These are phyloP conservation scores for Yarrowia sp. DNA, from an alignment of 805 yeast species.

Conservation along the genomic window DNA sequence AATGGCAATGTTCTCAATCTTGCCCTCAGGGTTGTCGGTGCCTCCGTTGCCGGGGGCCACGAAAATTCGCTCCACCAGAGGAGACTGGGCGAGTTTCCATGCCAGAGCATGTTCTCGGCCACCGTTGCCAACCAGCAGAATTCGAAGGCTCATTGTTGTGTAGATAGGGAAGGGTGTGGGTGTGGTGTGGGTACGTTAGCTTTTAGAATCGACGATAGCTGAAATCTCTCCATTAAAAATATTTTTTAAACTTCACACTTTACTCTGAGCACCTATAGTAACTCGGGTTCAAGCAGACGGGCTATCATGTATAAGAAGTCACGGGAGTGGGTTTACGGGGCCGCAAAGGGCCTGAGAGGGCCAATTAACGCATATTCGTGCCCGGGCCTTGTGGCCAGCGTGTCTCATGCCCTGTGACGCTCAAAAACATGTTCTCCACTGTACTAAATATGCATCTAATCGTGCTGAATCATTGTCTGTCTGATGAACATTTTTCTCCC, in stretches of 20 bases:
- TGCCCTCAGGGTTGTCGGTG: constrained; percentile 60
- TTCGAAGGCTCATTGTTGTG: constrained; percentile 54
- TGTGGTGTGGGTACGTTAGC: constrained; percentile 5
- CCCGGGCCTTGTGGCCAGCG: neutral
- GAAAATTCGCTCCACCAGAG: constrained; percentile 70
- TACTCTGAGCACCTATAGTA: neutral
- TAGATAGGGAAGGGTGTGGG: neutral
- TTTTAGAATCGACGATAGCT: constrained; percentile 5
- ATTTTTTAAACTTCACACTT: constrained; percentile 35
- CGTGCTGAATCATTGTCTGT: too few species aligned
- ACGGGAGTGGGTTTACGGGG: too few species aligned
- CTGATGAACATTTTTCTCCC: too few species aligned
- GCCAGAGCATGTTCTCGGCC: constrained; percentile 98
- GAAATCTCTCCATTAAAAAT: constrained; percentile 7
- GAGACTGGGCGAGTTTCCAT: constrained; percentile 87
- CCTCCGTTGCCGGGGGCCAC: constrained; percentile 99
- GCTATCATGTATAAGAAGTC: too few species aligned
- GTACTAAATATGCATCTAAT: neutral
- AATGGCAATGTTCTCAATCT: constrained; percentile 74
- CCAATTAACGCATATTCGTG: neutral
- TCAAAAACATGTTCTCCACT: neutral
- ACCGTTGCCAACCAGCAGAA: constrained; percentile 93
- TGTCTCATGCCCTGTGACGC: neutral
- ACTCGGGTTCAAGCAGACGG: constrained; percentile 20
- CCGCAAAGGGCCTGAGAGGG: too few species aligned